Percentiles rank a stretch among this genome's conserved stretches.
Conservation (phyloP, 2,329 filamentous ascomycete genomes). For the Botrytis porri region DNA sequence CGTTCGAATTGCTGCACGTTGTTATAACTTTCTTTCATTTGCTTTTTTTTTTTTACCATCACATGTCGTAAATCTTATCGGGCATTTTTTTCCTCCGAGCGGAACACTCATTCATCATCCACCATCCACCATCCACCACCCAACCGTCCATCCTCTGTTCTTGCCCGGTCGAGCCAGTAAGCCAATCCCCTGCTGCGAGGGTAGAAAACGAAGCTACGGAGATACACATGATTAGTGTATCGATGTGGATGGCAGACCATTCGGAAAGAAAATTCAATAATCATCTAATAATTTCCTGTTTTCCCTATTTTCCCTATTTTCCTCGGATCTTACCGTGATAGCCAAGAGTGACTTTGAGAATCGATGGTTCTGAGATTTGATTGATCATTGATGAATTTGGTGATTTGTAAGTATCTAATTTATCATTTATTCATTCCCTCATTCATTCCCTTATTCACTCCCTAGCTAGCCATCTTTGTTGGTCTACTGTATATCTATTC, state of each 20-base stretch:
- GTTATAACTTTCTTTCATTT: background rate
- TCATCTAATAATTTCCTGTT: background rate
- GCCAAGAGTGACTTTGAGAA: background rate
- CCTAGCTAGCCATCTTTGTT: too few species aligned
- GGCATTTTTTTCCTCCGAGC: background rate
- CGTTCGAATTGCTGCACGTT: too few species aligned
- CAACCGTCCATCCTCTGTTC: background rate
- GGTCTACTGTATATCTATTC: too few species aligned
- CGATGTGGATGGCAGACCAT: background rate
- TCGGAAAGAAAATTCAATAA: slow-evolving; percentile 1
- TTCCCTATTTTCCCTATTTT: slow-evolving; percentile 5
- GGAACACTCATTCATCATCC: background rate
- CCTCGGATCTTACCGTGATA: background rate
- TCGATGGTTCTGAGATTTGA: background rate
- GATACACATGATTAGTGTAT: background rate
- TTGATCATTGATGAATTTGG: background rate
- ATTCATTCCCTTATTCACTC: background rate
- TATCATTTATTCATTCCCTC: background rate
- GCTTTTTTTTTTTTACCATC: background rate
- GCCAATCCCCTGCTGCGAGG: background rate
- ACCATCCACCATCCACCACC: too few species aligned
- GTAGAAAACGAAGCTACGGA: slow-evolving; percentile 9
- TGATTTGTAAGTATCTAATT: background rate
- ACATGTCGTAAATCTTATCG: slow-evolving; percentile 7
- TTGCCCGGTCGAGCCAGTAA: background rate